phyloP scores from a whole-genome alignment of 331 rosid genomes.

The Quercus phellos region DNA sequence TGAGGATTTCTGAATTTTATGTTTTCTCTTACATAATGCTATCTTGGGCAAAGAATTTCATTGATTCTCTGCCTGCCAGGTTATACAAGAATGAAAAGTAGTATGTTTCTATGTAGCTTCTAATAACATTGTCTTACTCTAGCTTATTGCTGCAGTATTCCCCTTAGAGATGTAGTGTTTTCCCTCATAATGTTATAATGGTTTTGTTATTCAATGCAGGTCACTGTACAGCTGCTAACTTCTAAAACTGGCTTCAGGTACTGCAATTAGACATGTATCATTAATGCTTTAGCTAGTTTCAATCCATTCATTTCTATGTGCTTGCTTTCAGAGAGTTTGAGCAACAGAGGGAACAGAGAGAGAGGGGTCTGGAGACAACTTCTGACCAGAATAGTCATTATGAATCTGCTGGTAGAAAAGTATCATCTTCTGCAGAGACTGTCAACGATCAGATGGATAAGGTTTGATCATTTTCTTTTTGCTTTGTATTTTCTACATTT shows the following conservation, averaged over 20 bases:
- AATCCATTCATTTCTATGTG: conserved; percentile 26
- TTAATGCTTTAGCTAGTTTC: conserved; percentile 27
- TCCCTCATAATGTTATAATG: conserved; percentile 22
- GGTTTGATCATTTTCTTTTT: conserved; percentile 40
- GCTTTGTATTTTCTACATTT: not conserved
- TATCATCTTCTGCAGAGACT: conserved; percentile 57
- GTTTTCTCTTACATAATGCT: conserved; percentile 9
- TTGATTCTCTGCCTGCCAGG: conserved; percentile 10
- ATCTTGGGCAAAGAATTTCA: not conserved
- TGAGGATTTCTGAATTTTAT: conserved; percentile 47
- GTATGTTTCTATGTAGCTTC: conserved; percentile 4
- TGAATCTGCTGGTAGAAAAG: conserved; percentile 61
- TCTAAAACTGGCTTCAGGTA: conserved; percentile 99
- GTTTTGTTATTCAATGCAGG: conserved; percentile 57
- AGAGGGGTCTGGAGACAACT: conserved; percentile 72
- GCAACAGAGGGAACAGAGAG: conserved; percentile 98
- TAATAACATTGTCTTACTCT: conserved; percentile 5
- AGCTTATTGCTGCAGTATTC: conserved; percentile 15
- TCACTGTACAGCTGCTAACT: conserved; percentile 94
- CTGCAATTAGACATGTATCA: conserved; percentile 24
- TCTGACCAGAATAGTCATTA: conserved; percentile 64
- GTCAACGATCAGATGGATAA: conserved; percentile 57
- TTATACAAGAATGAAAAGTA: conserved; percentile 1
- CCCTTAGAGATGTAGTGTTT: not conserved
- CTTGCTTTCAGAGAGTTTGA: conserved; percentile 86